phyloP scores from a whole-genome alignment of 2,329 filamentous ascomycete genomes.

The Monosporascus sp. region DNA sequence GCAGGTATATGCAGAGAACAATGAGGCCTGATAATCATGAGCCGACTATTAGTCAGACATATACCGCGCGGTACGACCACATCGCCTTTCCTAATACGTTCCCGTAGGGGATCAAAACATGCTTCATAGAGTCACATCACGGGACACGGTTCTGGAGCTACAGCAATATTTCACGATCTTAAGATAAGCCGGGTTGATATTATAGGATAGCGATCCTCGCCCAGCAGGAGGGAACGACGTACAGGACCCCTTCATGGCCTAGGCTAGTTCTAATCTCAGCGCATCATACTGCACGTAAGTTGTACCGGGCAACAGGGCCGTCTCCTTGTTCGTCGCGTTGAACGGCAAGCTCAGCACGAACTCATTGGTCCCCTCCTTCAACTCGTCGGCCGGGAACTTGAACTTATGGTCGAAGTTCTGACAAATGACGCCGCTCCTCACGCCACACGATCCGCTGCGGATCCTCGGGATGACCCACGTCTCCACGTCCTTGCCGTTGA shows the following conservation, averaged over 20 bases:
- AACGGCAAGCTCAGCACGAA: constrained; percentile 51
- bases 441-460: constrained; percentile 52
- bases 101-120: too few species aligned
- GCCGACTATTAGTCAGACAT: too few species aligned
- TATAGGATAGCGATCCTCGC: neutral
- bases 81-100: too few species aligned
- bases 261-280: constrained; percentile 46
- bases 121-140: too few species aligned
- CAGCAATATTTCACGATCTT: neutral
- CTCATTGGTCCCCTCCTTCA: constrained; percentile 46
- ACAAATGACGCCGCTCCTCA: constrained; percentile 52
- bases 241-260: neutral
- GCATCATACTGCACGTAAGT: constrained; percentile 62
- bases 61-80: too few species aligned
- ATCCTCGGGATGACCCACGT: constrained; percentile 54
- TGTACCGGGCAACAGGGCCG: constrained; percentile 45
- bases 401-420: constrained; percentile 56
- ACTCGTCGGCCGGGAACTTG: constrained; percentile 39
- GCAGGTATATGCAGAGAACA: too few species aligned
- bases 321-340: constrained; percentile 52
- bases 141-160: too few species aligned
- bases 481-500: constrained; percentile 34
- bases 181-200: neutral
- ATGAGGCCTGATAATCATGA: too few species aligned
- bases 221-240: neutral